These are phyloP conservation scores for Bryum argenteum DNA, from an alignment of 225 moss, liverwort and hornwort species.

Conservation along the genomic window DNA sequence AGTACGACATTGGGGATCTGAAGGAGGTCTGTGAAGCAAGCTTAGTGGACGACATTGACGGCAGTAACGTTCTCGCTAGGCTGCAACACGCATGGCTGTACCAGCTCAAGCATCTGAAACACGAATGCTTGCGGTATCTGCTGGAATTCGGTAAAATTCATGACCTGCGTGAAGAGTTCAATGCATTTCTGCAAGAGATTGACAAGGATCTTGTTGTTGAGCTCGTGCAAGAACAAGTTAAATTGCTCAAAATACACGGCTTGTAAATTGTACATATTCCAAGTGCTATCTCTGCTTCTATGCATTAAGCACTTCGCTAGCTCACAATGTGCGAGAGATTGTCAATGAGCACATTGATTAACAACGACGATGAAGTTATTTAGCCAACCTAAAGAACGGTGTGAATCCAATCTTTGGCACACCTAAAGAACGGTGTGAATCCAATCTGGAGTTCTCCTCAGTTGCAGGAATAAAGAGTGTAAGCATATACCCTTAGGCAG, in stretches of 20 bases:
- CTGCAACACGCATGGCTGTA: conserved; percentile 50
- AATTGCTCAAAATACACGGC: conserved; percentile 47
- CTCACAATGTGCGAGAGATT: neutral
- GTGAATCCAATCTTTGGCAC: conserved; percentile 14
- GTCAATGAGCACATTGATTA: neutral
- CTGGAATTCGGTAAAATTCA: conserved; percentile 56
- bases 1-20: conserved; percentile 48
- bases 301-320: neutral
- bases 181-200: conserved; percentile 44
- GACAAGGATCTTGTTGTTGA: conserved; percentile 58
- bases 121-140: conserved; percentile 53
- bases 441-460: neutral
- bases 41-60: conserved; percentile 48
- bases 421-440: conserved; percentile 18
- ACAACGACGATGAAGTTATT: conserved; percentile 1
- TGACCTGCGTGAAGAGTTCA: conserved; percentile 45
- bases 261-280: conserved; percentile 17
- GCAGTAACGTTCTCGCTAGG: conserved; percentile 46
- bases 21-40: conserved; percentile 53
- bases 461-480: too few species aligned
- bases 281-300: neutral
- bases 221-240: conserved; percentile 48
- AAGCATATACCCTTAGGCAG: neutral
- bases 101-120: conserved; percentile 46
- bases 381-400: conserved; percentile 10